A percentile compares a stretch with the other conserved stretches of the same genome.
Evolutionary conservation across 2,329 filamentous ascomycete genomes (phyloP).

Genomic region (Microcyclosporella mali): DNA sequence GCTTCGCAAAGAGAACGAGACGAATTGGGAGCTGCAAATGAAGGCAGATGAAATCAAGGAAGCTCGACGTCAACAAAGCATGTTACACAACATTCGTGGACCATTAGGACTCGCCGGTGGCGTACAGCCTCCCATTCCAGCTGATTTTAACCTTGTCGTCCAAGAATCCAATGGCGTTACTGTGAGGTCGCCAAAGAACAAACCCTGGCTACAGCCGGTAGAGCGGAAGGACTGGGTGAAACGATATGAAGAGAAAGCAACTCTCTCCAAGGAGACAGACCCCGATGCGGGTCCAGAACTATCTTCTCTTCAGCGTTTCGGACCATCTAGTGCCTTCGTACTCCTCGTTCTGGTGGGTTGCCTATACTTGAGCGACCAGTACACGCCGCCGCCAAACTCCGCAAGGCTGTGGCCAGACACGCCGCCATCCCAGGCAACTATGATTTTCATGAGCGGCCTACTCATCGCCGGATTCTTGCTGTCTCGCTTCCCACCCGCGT

Average conservation of each 20-base stretch:
- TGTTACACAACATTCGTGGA: conserved; percentile 19
- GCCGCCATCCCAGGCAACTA: conserved; percentile 57
- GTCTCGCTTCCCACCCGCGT: conserved; percentile 61
- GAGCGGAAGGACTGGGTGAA: conserved; percentile 32
- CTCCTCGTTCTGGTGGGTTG: conserved; percentile 35
- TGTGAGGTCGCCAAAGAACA: conserved; percentile 1
- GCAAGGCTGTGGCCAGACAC: conserved; percentile 56
- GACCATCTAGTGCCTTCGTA: conserved; percentile 39
- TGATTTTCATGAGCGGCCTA: conserved; percentile 54
- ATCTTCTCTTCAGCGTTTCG: conserved; percentile 37
- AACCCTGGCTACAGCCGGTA: conserved; percentile 26
- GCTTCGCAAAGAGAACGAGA: conserved; percentile 27
- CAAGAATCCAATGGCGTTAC: conserved; percentile 3
- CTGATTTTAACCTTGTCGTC: too few species aligned
- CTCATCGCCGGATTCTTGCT: conserved; percentile 53
- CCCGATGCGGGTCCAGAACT: conserved; percentile 22
- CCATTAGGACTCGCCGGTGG: conserved; percentile 28
- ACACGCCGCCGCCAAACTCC: conserved; percentile 43
- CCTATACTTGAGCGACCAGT: conserved; percentile 43
- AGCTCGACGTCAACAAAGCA: conserved; percentile 16
- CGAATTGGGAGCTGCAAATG: conserved; percentile 24
- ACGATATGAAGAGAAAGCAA: conserved; percentile 33
- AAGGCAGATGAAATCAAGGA: conserved; percentile 16
- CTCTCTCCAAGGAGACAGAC: conserved; percentile 29
- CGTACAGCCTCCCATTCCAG: conserved; percentile 20